Conservation (phyloP, 2,329 filamentous ascomycete species). For the Hirsutella thompsonii region DNA sequence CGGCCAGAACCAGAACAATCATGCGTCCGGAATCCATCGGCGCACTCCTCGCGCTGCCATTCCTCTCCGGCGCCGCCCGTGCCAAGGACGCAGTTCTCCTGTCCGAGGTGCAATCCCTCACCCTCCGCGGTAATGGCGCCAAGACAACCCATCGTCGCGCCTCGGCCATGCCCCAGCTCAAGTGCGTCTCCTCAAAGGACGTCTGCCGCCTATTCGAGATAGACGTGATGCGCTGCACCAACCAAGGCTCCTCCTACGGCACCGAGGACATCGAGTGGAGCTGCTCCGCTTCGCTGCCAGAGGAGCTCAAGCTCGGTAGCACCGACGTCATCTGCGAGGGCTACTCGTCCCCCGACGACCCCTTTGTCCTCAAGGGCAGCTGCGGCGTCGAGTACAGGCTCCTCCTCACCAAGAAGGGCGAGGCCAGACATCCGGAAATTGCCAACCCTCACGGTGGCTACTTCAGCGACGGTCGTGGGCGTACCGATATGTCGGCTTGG, state of each 20-base stretch:
- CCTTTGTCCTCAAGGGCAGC: conserved; percentile 79
- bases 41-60: conserved; percentile 12
- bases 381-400: conserved; percentile 87
- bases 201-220: conserved; percentile 59
- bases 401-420: conserved; percentile 62
- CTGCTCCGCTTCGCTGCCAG: conserved; percentile 53
- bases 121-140: conserved; percentile 50
- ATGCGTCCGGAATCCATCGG: background rate
- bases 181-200: conserved; percentile 54
- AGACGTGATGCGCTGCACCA: conserved; percentile 80
- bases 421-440: conserved; percentile 52
- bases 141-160: conserved; percentile 67
- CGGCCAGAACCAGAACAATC: background rate
- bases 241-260: conserved; percentile 70
- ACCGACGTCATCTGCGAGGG: conserved; percentile 93
- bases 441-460: conserved; percentile 23
- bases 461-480: conserved; percentile 17
- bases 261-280: conserved; percentile 81
- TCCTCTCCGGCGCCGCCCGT: conserved; percentile 13
- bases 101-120: conserved; percentile 60
- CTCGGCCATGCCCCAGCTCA: conserved; percentile 62
- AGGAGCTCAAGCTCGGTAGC: conserved; percentile 56
- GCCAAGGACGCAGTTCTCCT: conserved; percentile 42
- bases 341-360: conserved; percentile 63
- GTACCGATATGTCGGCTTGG: conserved; percentile 21